phyloP scores from a whole-genome alignment of 2,329 filamentous ascomycete species.

The Polychaeton citri region DNA sequence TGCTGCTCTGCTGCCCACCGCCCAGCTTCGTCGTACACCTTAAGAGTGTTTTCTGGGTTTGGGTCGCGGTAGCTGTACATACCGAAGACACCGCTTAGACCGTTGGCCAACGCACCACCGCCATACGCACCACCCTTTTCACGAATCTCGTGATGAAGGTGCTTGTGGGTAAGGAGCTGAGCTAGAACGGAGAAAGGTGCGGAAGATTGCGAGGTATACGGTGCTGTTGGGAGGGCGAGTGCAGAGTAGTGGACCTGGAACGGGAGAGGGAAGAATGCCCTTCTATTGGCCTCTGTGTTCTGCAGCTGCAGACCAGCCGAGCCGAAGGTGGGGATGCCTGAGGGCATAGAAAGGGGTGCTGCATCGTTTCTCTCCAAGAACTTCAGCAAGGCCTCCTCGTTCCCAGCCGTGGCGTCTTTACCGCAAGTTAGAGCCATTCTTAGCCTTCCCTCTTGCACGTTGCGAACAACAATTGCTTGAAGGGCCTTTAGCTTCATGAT shows the following conservation, averaged over 20 bases:
- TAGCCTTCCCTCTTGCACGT: conserved; percentile 43
- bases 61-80: conserved; percentile 97
- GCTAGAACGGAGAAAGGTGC: conserved; percentile 79
- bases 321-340: conserved; percentile 15
- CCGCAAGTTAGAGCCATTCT: conserved; percentile 82
- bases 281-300: conserved; percentile 20
- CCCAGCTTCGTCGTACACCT: conserved; percentile 72
- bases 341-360: conserved; percentile 10
- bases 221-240: conserved; percentile 66
- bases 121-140: conserved; percentile 97
- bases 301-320: conserved; percentile 11
- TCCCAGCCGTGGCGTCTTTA: conserved; percentile 53
- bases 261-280: conserved; percentile 83
- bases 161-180: conserved; percentile 88
- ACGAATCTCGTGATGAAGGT: conserved; percentile 91
- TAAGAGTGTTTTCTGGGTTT: conserved; percentile 77
- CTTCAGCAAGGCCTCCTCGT: conserved; percentile 54
- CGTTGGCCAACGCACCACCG: conserved; percentile 70
- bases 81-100: conserved; percentile 73
- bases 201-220: conserved; percentile 62
- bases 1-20: conserved; percentile 67
- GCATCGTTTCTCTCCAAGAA: conserved; percentile 42
- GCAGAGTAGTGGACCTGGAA: conserved; percentile 96
- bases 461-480: conserved; percentile 62
- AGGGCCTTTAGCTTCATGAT: conserved; percentile 67